Base-by-base conservation (phyloP, 2,329 filamentous ascomycete species). In the Ascochyta pisi region DNA sequence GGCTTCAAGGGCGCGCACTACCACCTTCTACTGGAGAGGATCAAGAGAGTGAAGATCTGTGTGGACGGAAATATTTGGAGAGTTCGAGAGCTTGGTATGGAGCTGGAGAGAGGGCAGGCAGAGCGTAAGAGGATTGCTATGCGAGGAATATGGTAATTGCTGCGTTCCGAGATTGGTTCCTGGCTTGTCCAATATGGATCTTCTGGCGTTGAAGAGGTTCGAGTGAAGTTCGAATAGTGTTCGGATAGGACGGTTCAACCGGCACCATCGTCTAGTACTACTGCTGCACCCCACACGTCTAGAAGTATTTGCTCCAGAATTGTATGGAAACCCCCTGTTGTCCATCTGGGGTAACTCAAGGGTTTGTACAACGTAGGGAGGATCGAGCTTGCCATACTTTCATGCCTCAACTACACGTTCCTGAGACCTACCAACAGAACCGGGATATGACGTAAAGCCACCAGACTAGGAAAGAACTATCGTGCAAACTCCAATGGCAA, bases 81-180 rank as follows among this genome's bases (percentile, higher is more conserved):
- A 31, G 61, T 65, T 12, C 61, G 73, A 44, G 68, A 70, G 27
- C 55, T 75, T 35, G 57, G 64, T 6, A 58, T 62, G n/a, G 71
- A 74, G 57, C 48, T 75, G 51, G 66, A 72, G 52, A 64, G 72
- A 50, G 73, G 73, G 10, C 65, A 67, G 45, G 65, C 59, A 23
- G 71, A 73, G 58, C 55, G 62, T 38, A 61, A 65, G 41, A 60
- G 68, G 53, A 69, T 73, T 41, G 66, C 64, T 29, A 58, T 60
- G 53, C 58, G 72, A 44, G 65, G 61, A 6, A 50, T 64, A 29
- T 70, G 61, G 60, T 68, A 61, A 50, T 24, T 19, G 3, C n/a
- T 10, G 35, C 10, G 16, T 41, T 10, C 7, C 9, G 12, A n/a
- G 13, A 3, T 6, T 13, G 15, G 27, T 35, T 37, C 8, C 15